phyloP scores from a whole-genome alignment of 2,329 filamentous ascomycete species.

The Sporothrix schenckii region DNA sequence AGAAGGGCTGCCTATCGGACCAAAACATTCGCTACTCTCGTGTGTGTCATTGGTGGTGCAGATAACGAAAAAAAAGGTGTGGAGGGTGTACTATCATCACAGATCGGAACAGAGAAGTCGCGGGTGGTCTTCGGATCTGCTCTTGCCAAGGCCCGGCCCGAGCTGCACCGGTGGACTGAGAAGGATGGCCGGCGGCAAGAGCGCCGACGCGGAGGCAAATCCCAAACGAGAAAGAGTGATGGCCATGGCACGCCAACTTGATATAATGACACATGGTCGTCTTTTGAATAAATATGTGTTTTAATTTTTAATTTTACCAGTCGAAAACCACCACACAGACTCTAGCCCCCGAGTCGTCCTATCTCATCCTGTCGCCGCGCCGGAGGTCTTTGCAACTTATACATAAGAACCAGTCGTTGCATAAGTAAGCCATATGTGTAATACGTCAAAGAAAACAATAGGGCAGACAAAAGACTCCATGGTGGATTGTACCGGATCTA shows the following conservation, averaged over 20 bases:
- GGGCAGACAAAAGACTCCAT: background rate
- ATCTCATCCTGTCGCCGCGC: background rate
- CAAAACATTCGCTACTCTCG: background rate
- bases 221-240: no score
- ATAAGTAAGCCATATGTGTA: background rate
- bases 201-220: no score
- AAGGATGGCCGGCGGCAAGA: no score
- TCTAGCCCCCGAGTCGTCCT: background rate
- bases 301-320: background rate
- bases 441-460: background rate
- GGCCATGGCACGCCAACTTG: no score
- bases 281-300: background rate
- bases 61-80: background rate
- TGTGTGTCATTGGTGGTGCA: background rate
- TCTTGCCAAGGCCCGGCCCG: background rate
- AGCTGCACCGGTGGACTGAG: background rate
- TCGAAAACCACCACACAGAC: background rate
- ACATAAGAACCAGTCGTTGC: constrained; percentile 5
- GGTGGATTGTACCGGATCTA: background rate
- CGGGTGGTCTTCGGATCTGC: background rate
- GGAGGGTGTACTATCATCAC: background rate
- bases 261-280: background rate
- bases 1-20: constrained; percentile 8
- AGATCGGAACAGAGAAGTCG: background rate
- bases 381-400: background rate